These are phyloP conservation scores for Paracorniculantispora psalliotae DNA, from an alignment of 2,329 filamentous ascomycete genomes.

Conservation along the genomic window DNA sequence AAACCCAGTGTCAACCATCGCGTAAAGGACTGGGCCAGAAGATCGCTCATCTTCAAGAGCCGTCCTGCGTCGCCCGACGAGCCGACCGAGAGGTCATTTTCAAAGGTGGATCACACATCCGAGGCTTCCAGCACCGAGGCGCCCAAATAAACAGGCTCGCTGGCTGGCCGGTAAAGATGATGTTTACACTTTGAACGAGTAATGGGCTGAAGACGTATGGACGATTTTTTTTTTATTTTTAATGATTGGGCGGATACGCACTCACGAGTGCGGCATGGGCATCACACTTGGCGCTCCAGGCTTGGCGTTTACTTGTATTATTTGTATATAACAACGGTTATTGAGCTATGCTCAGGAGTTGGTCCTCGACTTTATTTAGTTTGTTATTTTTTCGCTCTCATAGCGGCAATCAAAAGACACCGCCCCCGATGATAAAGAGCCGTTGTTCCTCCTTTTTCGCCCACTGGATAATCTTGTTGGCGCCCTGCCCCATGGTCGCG, in stretches of 20 bases:
- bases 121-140: background rate
- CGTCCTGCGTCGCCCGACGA: slow-evolving; percentile 18
- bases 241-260: background rate
- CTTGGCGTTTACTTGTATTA: slow-evolving; percentile 4
- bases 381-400: background rate
- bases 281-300: slow-evolving; percentile 3
- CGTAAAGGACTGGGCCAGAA: slow-evolving; percentile 30
- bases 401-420: slow-evolving; percentile 56
- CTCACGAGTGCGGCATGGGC: too few species aligned
- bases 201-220: slow-evolving; percentile 3
- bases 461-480: slow-evolving; percentile 89
- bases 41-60: slow-evolving; percentile 25
- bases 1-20: slow-evolving; percentile 29
- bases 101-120: slow-evolving; percentile 2
- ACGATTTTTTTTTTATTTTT: background rate
- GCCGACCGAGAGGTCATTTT: slow-evolving; percentile 14
- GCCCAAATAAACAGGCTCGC: background rate
- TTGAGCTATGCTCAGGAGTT: slow-evolving; percentile 8
- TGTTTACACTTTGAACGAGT: background rate
- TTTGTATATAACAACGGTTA: slow-evolving; percentile 7
- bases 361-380: background rate
- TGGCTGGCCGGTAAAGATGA: background rate
- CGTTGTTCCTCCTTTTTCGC: slow-evolving; percentile 86
- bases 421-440: slow-evolving; percentile 95
- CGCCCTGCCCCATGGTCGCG: slow-evolving; percentile 70